Evolutionary conservation across 2,329 filamentous ascomycete genomes (phyloP), one percentile per base, ranked within the genome.

Genomic region (Moelleriella libera): DNA sequence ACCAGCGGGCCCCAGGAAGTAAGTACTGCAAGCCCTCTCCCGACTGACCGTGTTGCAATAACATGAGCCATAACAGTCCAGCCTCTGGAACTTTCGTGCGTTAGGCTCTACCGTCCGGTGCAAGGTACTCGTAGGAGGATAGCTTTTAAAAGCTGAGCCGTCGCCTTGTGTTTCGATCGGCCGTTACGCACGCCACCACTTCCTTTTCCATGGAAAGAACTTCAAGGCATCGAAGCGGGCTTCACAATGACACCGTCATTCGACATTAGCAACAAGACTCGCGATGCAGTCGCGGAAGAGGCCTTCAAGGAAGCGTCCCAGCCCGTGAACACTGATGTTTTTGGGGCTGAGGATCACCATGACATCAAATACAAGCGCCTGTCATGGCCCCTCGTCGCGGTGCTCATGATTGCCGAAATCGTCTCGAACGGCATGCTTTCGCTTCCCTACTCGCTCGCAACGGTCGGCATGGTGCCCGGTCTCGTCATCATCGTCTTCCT

Each of bases 391-490:
- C 60, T 75, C 37, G 71, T 75, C 4, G 65, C 71, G 4, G 59
- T 73, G 5, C 60, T 76, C 49, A 76, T 76, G 72, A 73, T 76
- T 45, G 70, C 73, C 11, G 74, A 76, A 57, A 75, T 75, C 48
- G 70, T 76, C 1, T 68, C 65, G 39, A 73, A 72, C 50, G 73
- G 72, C 49, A 75, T 75, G 67, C 65, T 76, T 6, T 72, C 68
- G 5, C 60, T 76, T 5, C 73, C 74, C 0, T 72, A 68, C 5
- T 71, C 68, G 21, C 59, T 75, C 4, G 71, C 72, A 1, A 67
- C 69, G 2, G 70, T 76, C 10, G 72, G 72, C 28, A 62, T 75
- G 44, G 69, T 74, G 2, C 73, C 73, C 0, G 72, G 72, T 5
- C 57, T 74, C n/a, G 59, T 74, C 43, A 58, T 74, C 34, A 74